phyloP scores from a whole-genome alignment of 1,139 yeast genomes.

The Yamadazyma dendronema region DNA sequence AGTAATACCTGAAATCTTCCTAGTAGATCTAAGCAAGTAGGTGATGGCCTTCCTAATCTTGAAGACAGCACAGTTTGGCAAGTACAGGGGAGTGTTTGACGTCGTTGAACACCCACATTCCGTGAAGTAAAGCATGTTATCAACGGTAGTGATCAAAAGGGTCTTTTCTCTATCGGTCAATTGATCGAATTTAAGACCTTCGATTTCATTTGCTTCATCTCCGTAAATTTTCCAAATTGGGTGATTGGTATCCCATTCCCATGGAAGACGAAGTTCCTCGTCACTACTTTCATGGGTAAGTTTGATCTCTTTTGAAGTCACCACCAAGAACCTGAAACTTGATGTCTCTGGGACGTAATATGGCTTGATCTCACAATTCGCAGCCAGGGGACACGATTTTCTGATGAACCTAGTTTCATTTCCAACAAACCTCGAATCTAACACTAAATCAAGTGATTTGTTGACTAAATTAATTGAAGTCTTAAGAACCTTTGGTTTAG shows the following conservation, averaged over 20 bases:
- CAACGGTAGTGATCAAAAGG: constrained; percentile 56
- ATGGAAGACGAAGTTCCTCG: constrained; percentile 72
- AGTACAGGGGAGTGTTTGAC: constrained; percentile 25
- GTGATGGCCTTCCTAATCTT: constrained; percentile 64
- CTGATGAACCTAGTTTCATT: constrained; percentile 74
- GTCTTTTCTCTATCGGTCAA: constrained; percentile 51
- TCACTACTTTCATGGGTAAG: constrained; percentile 26
- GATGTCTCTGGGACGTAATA: constrained; percentile 46
- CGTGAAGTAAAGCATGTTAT: constrained; percentile 52
- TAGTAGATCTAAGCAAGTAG: constrained; percentile 54
- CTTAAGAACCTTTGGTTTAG: constrained; percentile 72
- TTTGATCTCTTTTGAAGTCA: constrained; percentile 53
- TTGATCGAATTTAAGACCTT: constrained; percentile 43
- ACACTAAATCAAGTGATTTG: constrained; percentile 44
- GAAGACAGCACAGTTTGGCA: constrained; percentile 51
- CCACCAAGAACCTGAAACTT: constrained; percentile 54
- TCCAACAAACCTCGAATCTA: constrained; percentile 81
- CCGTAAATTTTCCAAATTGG: constrained; percentile 60
- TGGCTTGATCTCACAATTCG: constrained; percentile 68
- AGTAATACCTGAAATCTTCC: constrained; percentile 49
- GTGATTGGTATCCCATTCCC: constrained; percentile 87
- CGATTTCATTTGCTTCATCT: constrained; percentile 21
- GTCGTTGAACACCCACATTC: constrained; percentile 67
- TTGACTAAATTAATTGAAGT: constrained; percentile 36
- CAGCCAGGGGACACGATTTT: constrained; percentile 60